These are phyloP conservation scores for Candida nanaspora DNA, from an alignment of 805 yeast species.

Conservation along the genomic window DNA sequence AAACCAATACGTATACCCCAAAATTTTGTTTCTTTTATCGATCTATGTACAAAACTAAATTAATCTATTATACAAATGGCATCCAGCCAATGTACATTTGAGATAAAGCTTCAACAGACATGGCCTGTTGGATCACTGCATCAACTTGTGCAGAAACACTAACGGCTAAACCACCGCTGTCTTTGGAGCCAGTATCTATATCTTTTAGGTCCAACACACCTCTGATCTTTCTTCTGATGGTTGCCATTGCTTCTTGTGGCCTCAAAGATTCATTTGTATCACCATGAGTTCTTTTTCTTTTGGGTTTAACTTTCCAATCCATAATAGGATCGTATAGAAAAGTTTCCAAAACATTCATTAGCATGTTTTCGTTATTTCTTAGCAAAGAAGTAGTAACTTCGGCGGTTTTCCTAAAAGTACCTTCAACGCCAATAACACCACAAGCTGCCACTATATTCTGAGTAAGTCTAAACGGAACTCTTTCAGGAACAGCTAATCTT, in stretches of 20 bases:
- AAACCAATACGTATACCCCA: too few species aligned
- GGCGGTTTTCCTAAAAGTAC: conserved; percentile 76
- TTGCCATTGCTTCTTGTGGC: conserved; percentile 64
- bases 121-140: conserved; percentile 75
- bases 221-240: conserved; percentile 71
- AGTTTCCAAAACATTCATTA: conserved; percentile 88
- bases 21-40: too few species aligned
- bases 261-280: conserved; percentile 22
- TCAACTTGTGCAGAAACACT: conserved; percentile 93
- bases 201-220: conserved; percentile 73
- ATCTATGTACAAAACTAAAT: too few species aligned
- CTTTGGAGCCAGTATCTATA: conserved; percentile 26
- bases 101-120: conserved; percentile 59
- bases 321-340: conserved; percentile 88
- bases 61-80: conserved; percentile 46
- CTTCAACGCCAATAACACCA: conserved; percentile 86
- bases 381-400: conserved; percentile 74
- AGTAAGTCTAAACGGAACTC: conserved; percentile 91
- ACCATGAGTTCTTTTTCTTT: conserved; percentile 20
- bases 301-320: conserved; percentile 51
- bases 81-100: conserved; percentile 96
- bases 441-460: conserved; percentile 80
- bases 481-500: conserved; percentile 72
- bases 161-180: conserved; percentile 60
- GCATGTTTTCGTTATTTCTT: conserved; percentile 70